phyloP scores from a whole-genome alignment of 306 rosid genomes.

The Dryas alaskensis region DNA sequence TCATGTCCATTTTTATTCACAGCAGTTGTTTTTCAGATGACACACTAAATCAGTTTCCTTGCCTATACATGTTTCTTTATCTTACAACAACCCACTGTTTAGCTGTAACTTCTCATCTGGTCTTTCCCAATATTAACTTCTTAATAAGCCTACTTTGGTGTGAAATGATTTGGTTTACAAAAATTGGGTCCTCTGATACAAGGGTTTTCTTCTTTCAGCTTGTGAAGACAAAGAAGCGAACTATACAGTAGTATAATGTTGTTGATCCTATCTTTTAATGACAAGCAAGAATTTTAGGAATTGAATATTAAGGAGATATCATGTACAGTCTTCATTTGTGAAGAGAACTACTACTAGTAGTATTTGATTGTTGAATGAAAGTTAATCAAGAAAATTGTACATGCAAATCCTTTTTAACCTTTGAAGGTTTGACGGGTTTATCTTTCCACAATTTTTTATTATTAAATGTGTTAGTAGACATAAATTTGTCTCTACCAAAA shows the following conservation, averaged over 20 bases:
- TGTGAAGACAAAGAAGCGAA: neutral
- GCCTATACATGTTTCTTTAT: neutral
- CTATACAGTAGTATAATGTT: neutral
- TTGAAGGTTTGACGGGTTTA: no score
- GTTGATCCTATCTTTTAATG: neutral
- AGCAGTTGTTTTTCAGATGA: neutral
- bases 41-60: neutral
- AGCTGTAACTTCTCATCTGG: neutral
- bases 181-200: neutral
- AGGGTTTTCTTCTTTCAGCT: slow-evolving; percentile 1
- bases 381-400: no score
- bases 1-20: neutral
- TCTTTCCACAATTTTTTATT: no score
- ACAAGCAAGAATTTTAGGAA: neutral
- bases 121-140: neutral
- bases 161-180: neutral
- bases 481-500: no score
- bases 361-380: no score
- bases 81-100: neutral
- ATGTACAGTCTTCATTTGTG: neutral
- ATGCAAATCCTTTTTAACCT: no score
- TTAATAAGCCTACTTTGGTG: neutral
- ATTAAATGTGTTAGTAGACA: no score
- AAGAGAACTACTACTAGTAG: no score
- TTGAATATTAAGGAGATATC: neutral